phyloP scores from a whole-genome alignment of 306 rosid species.

The Cicer bijugum region DNA sequence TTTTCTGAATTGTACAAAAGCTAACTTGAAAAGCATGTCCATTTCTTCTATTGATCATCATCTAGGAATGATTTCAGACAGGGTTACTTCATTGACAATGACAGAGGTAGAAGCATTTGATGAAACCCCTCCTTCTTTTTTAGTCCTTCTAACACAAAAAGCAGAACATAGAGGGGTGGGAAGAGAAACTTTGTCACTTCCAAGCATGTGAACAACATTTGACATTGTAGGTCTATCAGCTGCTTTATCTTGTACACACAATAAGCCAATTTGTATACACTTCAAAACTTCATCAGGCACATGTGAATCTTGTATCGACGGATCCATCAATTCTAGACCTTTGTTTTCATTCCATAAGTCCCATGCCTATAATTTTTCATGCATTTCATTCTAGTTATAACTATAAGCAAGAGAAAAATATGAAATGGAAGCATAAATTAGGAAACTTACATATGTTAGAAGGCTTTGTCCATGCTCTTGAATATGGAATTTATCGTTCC shows the following conservation, averaged over 20 bases:
- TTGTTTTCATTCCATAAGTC: constrained; percentile 44
- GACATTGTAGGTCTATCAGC: constrained; percentile 61
- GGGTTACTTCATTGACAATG: constrained; percentile 13
- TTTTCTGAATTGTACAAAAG: constrained; percentile 1
- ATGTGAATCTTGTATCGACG: constrained; percentile 41
- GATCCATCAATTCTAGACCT: constrained; percentile 52
- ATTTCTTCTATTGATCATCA: constrained; percentile 28
- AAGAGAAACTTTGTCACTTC: constrained; percentile 49
- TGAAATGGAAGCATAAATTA: neutral
- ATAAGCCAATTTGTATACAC: constrained; percentile 57
- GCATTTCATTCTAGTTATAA: constrained; percentile 6
- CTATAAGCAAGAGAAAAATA: neutral
- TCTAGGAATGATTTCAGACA: constrained; percentile 38
- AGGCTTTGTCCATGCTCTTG: constrained; percentile 51
- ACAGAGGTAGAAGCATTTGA: constrained; percentile 27
- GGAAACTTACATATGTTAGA: constrained; percentile 44
- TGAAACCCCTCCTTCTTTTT: constrained; percentile 25
- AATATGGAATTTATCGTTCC: constrained; percentile 43
- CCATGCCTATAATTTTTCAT: constrained; percentile 16
- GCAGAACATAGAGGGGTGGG: constrained; percentile 55
- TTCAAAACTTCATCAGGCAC: constrained; percentile 42
- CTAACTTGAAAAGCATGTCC: neutral
- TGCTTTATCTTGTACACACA: constrained; percentile 67
- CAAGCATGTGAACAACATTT: constrained; percentile 50
- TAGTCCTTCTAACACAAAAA: constrained; percentile 43